Percentiles rank a stretch among this genome's conserved stretches.
phyloP scores from a whole-genome alignment of 495 filamentous ascomycete species.

The Podospora didyma region DNA sequence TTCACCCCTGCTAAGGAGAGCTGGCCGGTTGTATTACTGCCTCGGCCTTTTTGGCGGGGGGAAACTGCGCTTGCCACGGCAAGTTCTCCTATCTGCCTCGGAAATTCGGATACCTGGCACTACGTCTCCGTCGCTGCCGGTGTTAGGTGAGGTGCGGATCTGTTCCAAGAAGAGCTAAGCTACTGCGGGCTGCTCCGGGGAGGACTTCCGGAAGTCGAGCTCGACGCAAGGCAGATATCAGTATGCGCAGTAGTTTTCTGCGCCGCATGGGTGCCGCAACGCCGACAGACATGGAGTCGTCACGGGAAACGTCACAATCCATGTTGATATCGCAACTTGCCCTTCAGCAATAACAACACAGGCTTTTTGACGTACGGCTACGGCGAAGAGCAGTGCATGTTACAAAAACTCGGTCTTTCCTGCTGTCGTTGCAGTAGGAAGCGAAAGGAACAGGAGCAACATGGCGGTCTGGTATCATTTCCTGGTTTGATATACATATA shows the following conservation, averaged over 20 bases:
- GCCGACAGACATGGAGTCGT: neutral
- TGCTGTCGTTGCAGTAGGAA: too few species aligned
- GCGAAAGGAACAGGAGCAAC: too few species aligned
- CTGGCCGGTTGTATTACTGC: neutral
- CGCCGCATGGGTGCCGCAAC: neutral
- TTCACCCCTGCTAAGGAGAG: neutral
- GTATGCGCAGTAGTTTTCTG: too few species aligned
- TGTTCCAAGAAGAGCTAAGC: too few species aligned
- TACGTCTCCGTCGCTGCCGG: too few species aligned
- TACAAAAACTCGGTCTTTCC: neutral
- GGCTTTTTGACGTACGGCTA: neutral
- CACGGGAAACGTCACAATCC: neutral
- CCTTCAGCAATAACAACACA: neutral
- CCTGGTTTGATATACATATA: too few species aligned
- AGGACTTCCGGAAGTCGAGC: neutral
- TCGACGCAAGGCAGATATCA: neutral
- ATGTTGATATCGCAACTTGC: neutral
- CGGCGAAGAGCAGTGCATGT: neutral
- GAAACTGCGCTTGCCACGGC: too few species aligned
- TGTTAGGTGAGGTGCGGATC: too few species aligned
- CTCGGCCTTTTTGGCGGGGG: neutral
- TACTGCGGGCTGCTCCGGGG: neutral
- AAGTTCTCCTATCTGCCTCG: too few species aligned
- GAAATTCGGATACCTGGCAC: too few species aligned
- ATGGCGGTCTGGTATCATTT: too few species aligned